phyloP scores from a whole-genome alignment of 257 asterid species.

The Nicotiana attenuata region DNA sequence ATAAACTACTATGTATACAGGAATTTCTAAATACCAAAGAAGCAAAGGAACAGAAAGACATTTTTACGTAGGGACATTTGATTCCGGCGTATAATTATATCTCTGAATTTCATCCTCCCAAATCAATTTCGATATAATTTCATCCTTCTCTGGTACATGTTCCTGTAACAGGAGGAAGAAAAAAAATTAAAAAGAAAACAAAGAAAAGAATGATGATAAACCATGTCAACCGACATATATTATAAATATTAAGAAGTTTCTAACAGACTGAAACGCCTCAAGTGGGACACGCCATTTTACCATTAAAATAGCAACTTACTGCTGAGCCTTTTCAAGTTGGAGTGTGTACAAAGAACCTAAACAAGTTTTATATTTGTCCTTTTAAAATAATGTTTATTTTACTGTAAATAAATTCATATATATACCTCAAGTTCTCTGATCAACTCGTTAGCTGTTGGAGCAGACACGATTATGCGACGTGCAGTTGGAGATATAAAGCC shows the following conservation, averaged over 20 bases:
- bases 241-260: not conserved
- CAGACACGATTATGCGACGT: slow-evolving; percentile 89
- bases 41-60: no score
- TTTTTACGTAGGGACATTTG: slow-evolving; percentile 33
- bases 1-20: not conserved
- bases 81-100: slow-evolving; percentile 35
- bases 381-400: not conserved
- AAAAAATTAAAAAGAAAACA: not conserved
- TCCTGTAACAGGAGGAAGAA: slow-evolving; percentile 34
- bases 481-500: slow-evolving; percentile 89
- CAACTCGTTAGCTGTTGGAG: slow-evolving; percentile 73
- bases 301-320: not conserved
- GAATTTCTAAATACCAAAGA: not conserved
- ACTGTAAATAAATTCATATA: not conserved
- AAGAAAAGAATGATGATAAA: no score
- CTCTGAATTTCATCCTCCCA: slow-evolving; percentile 41
- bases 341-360: not conserved
- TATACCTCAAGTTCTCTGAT: slow-evolving; percentile 75
- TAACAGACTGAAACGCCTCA: not conserved
- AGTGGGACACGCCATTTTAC: not conserved
- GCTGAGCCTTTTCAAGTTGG: not conserved
- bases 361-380: slow-evolving; percentile 1
- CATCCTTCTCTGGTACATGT: slow-evolving; percentile 69
- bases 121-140: slow-evolving; percentile 51
- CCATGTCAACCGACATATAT: not conserved